Evolutionary conservation across 208 protist genomes (phyloP).

Genomic region (Acanthamoeba quina): DNA sequence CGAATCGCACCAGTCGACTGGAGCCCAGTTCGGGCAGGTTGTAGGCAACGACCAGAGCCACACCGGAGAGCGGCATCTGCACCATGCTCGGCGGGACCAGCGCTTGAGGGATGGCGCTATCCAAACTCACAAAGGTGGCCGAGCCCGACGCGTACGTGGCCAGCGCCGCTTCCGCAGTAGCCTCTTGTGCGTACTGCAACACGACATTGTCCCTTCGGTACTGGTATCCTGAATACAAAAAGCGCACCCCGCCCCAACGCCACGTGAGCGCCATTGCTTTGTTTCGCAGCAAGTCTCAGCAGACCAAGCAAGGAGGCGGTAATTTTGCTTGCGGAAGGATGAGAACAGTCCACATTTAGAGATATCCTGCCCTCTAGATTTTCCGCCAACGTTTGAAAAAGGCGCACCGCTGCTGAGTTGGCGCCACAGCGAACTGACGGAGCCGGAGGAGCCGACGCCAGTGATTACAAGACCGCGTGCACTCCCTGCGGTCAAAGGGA

Average conservation of each 20-base stretch:
- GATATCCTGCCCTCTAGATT: no score
- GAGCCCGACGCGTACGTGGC: not conserved
- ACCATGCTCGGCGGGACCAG: not conserved
- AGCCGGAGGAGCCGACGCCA: conserved; percentile 8
- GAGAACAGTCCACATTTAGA: no score
- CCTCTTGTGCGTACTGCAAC: conserved; percentile 9
- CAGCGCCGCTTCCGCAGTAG: not conserved
- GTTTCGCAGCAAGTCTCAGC: no score
- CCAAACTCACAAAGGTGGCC: not conserved
- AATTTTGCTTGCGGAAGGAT: not conserved
- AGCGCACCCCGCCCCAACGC: no score
- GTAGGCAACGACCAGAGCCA: conserved; percentile 34
- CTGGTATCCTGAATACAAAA: conserved; percentile 42
- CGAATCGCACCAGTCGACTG: no score
- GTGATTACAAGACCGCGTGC: not conserved
- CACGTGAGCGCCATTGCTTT: no score
- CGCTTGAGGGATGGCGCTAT: not conserved
- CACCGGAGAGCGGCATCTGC: not conserved
- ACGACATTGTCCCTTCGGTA: conserved; percentile 30
- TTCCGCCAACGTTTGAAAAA: no score
- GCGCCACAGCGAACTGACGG: not conserved
- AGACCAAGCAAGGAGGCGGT: no score
- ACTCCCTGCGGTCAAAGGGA: no score
- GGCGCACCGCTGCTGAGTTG: not conserved
- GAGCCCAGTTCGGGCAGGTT: no score